Conservation (phyloP, 495 filamentous ascomycete species). For the Lasiosphaeria miniovina region DNA sequence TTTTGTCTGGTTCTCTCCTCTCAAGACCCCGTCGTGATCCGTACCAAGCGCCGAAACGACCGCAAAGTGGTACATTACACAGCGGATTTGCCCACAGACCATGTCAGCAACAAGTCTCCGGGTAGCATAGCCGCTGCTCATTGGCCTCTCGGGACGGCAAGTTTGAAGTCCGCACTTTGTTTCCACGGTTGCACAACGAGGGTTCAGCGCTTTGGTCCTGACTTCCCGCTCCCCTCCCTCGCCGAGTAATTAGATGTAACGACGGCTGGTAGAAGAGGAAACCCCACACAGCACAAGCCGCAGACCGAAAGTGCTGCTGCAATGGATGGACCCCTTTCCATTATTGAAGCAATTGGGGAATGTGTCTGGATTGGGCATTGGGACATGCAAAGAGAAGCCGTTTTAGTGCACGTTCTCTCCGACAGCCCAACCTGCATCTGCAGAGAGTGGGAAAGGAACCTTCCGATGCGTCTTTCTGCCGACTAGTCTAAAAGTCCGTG, state of each 20-base stretch:
- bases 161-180: slow-evolving; percentile 13
- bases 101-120: background rate
- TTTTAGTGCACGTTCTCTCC: background rate
- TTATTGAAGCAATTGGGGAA: too few species aligned
- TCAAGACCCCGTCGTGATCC: too few species aligned
- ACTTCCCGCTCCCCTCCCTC: slow-evolving; percentile 14
- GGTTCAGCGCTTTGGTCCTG: slow-evolving; percentile 29
- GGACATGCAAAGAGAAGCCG: background rate
- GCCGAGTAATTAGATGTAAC: slow-evolving; percentile 20
- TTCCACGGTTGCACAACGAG: slow-evolving; percentile 21
- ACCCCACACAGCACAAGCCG: background rate
- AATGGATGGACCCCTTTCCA: too few species aligned
- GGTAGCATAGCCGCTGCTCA: background rate
- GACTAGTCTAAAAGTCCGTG: background rate
- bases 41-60: too few species aligned
- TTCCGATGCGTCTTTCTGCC: background rate
- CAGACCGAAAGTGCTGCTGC: too few species aligned
- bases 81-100: slow-evolving; percentile 14
- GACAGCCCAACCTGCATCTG: background rate
- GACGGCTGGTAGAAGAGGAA: slow-evolving; percentile 16
- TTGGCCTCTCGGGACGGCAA: slow-evolving; percentile 21
- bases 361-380: background rate
- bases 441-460: background rate
- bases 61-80: background rate
- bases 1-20: too few species aligned